A percentile compares a stretch with the other conserved stretches of the same genome.
phyloP scores from a whole-genome alignment of 805 yeast species.

The Wickerhamomyces kurtzmanii region DNA sequence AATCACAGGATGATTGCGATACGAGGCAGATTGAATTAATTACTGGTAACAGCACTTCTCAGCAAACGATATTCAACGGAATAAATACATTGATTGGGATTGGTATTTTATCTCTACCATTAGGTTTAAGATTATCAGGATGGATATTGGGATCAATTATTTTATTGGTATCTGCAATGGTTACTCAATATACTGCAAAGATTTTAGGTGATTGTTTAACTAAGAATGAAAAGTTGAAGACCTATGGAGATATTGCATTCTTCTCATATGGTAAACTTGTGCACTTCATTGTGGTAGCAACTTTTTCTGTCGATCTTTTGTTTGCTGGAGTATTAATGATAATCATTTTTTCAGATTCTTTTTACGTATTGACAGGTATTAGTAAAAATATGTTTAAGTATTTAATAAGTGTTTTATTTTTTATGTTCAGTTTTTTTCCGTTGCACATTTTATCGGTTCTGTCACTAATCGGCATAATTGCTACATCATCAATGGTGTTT shows the following conservation, averaged over 20 bases:
- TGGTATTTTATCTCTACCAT: slow-evolving; percentile 65
- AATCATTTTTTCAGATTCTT: slow-evolving; percentile 51
- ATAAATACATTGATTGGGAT: slow-evolving; percentile 71
- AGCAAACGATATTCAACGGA: slow-evolving; percentile 72
- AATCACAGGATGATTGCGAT: too few species aligned
- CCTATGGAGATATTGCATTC: slow-evolving; percentile 53
- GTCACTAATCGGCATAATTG: slow-evolving; percentile 45
- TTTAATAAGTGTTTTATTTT: slow-evolving; percentile 25
- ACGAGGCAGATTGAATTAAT: too few species aligned
- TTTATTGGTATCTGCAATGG: slow-evolving; percentile 33
- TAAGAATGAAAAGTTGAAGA: slow-evolving; percentile 27
- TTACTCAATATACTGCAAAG: slow-evolving; percentile 44
- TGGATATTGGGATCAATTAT: slow-evolving; percentile 43
- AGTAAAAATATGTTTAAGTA: slow-evolving; percentile 31
- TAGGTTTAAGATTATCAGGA: slow-evolving; percentile 60
- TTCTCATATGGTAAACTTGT: slow-evolving; percentile 35
- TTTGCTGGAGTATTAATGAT: slow-evolving; percentile 54
- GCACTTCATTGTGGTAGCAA: slow-evolving; percentile 32
- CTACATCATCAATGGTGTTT: slow-evolving; percentile 40
- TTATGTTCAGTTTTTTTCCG: slow-evolving; percentile 44
- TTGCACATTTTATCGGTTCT: slow-evolving; percentile 43
- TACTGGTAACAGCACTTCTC: slow-evolving; percentile 44
- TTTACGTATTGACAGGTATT: slow-evolving; percentile 35
- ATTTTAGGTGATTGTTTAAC: slow-evolving; percentile 39
- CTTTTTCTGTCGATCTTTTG: slow-evolving; percentile 46